These are phyloP conservation scores for Chlorella sp. DNA, from an alignment of 139 green algal species.

Conservation along the genomic window DNA sequence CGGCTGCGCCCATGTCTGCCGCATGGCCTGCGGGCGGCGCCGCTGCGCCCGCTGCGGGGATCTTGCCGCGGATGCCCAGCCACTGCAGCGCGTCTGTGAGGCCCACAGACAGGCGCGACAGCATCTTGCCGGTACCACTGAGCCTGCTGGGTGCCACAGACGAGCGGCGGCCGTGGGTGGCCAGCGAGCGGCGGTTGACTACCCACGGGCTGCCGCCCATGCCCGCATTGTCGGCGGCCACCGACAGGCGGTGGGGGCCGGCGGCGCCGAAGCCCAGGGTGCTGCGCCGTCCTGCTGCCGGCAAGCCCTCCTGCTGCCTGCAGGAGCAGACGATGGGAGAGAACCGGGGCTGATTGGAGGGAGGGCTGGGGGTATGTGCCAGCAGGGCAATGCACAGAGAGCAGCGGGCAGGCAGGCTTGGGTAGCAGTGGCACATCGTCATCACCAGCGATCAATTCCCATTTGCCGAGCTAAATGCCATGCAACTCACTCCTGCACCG, in stretches of 20 bases:
- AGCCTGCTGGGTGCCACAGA: conserved; percentile 7
- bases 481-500: not conserved
- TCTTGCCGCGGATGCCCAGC: conserved; percentile 28
- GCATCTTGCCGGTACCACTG: not conserved
- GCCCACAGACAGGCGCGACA: conserved; percentile 42
- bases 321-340: not conserved
- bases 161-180: conserved; percentile 8
- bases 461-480: too few relatives aligned
- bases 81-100: conserved; percentile 40
- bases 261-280: not conserved
- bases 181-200: conserved; percentile 22
- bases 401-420: not conserved
- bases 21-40: not conserved
- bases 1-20: not conserved
- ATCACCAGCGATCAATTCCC: too few relatives aligned
- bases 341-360: too few relatives aligned
- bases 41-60: not conserved
- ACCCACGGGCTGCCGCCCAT: conserved; percentile 7
- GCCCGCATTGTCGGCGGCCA: conserved; percentile 9
- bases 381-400: not conserved
- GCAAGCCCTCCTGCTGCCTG: not conserved
- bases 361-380: too few relatives aligned
- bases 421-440: not conserved
- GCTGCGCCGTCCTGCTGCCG: not conserved
- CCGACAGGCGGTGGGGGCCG: conserved; percentile 16